Evolutionary conservation across 2,329 filamentous ascomycete genomes (phyloP), one percentile per base, ranked within the genome.

Genomic region (Paecilomyces niveus): DNA sequence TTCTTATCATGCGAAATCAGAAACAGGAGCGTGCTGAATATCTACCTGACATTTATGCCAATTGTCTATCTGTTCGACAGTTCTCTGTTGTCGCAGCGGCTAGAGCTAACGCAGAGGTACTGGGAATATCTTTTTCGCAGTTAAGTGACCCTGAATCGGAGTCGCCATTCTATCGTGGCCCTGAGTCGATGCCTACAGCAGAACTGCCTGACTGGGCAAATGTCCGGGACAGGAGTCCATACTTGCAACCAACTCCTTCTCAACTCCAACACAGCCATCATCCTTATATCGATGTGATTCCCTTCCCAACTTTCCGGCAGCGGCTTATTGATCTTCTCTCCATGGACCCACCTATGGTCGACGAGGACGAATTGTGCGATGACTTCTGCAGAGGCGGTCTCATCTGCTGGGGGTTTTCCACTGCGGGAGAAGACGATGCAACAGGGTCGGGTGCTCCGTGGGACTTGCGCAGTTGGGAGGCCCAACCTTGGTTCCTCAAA

Each of bases 381-480:
- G 56, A 57, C 26, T 53, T 57, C 5, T 2, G 31, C 21, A 57
- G 45, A 18, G 51, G n/a, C 24, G 56, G 56, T 21, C 51, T 57
- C n/a, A 54, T 57, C 33, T 57, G 56, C 51, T 57, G 56, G 56
- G 56, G 56, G 2, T 57, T 50, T 22, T 49, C 53, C 21, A 26
- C 49, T 18, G 32, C 51, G 45, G 52, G 54, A 18, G 33, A 32
- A 10, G 45, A 57, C 32, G 10, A 21, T 24, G 51, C 56, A 7
- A 54, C 51, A 32, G 75, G 75, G 65, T 63, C 71, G 10, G 68
- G 69, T 11, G 69, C 75, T n/a, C 70, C 75, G 0, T 77, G 75
- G 75, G 75, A 75, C 54, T 67, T 65, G 45, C 68, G 75, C 8
- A 74, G 72, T 59, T 77, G 75, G 75, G 75, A 77, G 60, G 74